Conservation (phyloP, 116 monocot species). For the Iris pallida region DNA sequence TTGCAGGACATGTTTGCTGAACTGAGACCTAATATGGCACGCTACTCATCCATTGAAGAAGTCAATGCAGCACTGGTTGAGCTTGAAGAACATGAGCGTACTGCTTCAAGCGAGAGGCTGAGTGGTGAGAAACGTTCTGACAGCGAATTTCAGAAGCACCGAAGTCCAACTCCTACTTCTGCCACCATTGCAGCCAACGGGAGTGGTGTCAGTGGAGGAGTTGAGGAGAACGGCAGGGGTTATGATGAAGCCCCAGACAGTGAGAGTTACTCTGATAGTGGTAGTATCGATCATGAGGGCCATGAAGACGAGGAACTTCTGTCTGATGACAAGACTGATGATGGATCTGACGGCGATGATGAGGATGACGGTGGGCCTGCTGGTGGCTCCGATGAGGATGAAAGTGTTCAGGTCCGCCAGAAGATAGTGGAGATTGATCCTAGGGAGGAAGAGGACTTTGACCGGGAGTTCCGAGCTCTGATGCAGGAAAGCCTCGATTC, state of each 20-base stretch:
- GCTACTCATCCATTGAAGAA: conserved; percentile 78
- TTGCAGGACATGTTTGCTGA: conserved; percentile 89
- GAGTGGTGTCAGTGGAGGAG: conserved; percentile 27
- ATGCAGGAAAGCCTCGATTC: conserved; percentile 94
- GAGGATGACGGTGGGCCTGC: conserved; percentile 56
- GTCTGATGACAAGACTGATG: conserved; percentile 66
- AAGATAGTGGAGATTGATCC: conserved; percentile 73
- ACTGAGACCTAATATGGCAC: conserved; percentile 73
- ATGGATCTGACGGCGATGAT: conserved; percentile 59
- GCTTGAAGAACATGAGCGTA: conserved; percentile 68
- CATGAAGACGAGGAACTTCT: conserved; percentile 57
- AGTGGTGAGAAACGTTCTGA: conserved; percentile 54
- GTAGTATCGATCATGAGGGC: conserved; percentile 63
- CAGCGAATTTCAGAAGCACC: conserved; percentile 43
- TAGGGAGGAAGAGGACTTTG: conserved; percentile 83
- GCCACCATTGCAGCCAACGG: conserved; percentile 31
- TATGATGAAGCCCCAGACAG: conserved; percentile 62
- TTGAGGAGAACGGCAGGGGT: conserved; percentile 46
- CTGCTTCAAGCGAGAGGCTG: conserved; percentile 35
- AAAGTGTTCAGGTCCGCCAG: conserved; percentile 64
- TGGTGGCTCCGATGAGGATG: conserved; percentile 76
- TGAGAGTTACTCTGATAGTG: conserved; percentile 85
- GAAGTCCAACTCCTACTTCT: conserved; percentile 4
- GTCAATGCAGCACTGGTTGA: conserved; percentile 62
- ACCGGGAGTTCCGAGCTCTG: conserved; percentile 72